Evolutionary conservation across 2,329 filamentous ascomycete genomes (phyloP).

Genomic region (Grosmannia clavigera): DNA sequence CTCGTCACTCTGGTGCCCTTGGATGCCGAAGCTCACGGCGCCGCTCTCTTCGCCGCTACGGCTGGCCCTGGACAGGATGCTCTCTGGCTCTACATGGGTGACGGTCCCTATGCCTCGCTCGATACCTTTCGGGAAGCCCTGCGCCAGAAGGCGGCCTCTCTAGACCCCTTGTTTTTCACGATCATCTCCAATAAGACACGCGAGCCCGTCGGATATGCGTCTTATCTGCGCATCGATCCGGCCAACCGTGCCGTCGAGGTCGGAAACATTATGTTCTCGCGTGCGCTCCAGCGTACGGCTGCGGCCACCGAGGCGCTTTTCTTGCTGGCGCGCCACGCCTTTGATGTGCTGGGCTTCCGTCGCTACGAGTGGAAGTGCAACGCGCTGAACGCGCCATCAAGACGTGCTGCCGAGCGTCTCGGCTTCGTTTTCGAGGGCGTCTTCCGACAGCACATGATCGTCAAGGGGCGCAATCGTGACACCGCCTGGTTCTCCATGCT

Average conservation of each 20-base stretch:
- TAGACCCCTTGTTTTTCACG: neutral
- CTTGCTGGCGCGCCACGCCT: neutral
- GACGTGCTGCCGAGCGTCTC: neutral
- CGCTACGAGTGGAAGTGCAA: conserved; percentile 1
- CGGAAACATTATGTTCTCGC: neutral
- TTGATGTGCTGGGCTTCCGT: neutral
- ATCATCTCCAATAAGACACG: neutral
- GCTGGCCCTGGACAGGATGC: neutral
- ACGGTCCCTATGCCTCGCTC: neutral
- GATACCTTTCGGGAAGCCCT: neutral
- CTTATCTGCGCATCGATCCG: neutral
- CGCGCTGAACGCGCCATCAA: neutral
- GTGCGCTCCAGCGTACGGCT: neutral
- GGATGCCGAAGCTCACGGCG: neutral
- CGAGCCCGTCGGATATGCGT: neutral
- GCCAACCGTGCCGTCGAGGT: neutral
- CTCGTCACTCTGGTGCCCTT: neutral
- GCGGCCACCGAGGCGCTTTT: neutral
- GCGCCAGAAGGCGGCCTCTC: neutral
- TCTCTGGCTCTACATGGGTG: neutral
- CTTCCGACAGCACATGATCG: neutral
- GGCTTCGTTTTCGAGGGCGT: neutral
- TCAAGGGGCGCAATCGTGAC: neutral
- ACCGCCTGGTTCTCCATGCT: neutral
- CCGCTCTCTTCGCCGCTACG: neutral